Conservation (phyloP, 2,329 filamentous ascomycete species). For the Trichoderma oligosporum region DNA sequence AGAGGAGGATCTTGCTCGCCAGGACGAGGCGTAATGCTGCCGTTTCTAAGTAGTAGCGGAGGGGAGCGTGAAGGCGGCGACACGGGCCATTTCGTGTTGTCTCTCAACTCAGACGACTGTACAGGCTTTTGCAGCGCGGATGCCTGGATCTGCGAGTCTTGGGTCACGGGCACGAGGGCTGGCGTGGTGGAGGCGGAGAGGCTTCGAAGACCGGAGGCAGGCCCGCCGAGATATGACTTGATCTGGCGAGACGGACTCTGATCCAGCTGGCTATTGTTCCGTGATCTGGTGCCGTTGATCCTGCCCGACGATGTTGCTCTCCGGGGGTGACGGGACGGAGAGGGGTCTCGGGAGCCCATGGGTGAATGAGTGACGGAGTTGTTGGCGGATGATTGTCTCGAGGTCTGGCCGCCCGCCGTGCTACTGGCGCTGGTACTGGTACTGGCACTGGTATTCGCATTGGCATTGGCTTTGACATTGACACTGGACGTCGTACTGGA, state of each 20-base stretch:
- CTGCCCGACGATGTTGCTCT: conserved; percentile 34
- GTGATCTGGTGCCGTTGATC: conserved; percentile 49
- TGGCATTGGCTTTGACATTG: conserved; percentile 1
- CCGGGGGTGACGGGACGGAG: conserved; percentile 41
- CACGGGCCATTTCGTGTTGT: conserved; percentile 68
- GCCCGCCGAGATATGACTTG: conserved; percentile 46
- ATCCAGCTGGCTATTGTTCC: conserved; percentile 63
- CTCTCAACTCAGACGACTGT: conserved; percentile 44
- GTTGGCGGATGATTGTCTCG: conserved; percentile 37
- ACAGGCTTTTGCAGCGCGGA: conserved; percentile 61
- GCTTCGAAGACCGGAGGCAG: conserved; percentile 61
- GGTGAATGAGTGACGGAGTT: conserved; percentile 38
- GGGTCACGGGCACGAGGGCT: conserved; percentile 59
- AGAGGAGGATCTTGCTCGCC: conserved; percentile 49
- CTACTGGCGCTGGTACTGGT: conserved; percentile 20
- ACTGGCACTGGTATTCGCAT: conserved; percentile 17
- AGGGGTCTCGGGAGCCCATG: conserved; percentile 44
- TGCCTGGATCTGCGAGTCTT: conserved; percentile 60
- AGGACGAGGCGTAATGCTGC: conserved; percentile 43
- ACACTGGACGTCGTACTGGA: conserved; percentile 13
- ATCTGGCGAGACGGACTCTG: conserved; percentile 56
- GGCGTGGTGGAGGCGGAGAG: conserved; percentile 67
- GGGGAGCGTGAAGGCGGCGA: conserved; percentile 76
- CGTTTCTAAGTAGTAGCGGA: conserved; percentile 56
- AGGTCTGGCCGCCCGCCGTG: conserved; percentile 30